These are phyloP conservation scores for Quercus gilva DNA, from an alignment of 306 rosid genomes.

Conservation along the genomic window DNA sequence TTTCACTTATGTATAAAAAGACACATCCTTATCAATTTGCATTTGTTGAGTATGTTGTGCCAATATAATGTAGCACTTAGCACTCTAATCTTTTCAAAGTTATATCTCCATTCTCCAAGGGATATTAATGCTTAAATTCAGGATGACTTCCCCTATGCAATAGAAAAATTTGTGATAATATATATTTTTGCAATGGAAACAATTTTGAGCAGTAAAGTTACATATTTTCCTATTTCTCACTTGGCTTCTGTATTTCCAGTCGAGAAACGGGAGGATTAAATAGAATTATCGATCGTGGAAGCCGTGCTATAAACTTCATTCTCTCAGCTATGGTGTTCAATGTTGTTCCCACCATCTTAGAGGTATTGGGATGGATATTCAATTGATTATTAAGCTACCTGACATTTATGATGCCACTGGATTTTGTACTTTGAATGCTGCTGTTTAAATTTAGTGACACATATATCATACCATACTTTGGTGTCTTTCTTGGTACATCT, in stretches of 20 bases:
- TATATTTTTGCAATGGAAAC: background rate
- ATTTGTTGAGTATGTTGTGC: background rate
- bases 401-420: constrained; percentile 1
- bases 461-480: constrained; percentile 2
- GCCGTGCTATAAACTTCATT: constrained; percentile 94
- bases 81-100: background rate
- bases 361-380: constrained; percentile 53
- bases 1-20: too few species aligned
- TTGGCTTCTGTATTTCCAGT: constrained; percentile 40
- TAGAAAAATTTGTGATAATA: background rate
- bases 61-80: background rate
- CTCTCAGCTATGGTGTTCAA: constrained; percentile 97
- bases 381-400: constrained; percentile 19
- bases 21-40: too few species aligned
- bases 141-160: background rate
- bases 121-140: background rate
- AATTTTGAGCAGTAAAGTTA: constrained; percentile 12
- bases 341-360: constrained; percentile 88
- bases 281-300: constrained; percentile 97
- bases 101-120: background rate
- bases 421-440: constrained; percentile 5
- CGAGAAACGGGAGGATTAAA: constrained; percentile 96
- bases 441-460: constrained; percentile 2
- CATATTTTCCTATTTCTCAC: background rate
- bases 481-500: constrained; percentile 8